A percentile compares a stretch with the other conserved stretches of the same genome.
Conservation (phyloP, 257 asterid species). For the Paulownia fortunei region DNA sequence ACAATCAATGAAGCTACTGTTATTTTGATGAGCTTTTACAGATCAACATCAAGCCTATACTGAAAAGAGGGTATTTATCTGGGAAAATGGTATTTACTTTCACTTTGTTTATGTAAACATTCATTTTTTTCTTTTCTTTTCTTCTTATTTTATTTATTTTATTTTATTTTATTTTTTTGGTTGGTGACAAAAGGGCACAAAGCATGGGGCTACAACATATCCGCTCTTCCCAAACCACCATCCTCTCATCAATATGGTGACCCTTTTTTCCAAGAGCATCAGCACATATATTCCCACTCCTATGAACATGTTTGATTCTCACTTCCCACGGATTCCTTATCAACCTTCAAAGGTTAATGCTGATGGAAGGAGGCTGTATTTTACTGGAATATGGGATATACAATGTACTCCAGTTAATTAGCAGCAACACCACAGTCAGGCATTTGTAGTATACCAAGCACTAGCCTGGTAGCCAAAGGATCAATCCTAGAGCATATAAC, state of each 20-base stretch:
- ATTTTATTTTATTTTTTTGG: too few relatives aligned
- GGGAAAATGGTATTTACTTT: slow-evolving; percentile 1
- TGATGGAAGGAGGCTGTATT: neutral
- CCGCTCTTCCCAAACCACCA: neutral
- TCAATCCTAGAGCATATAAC: slow-evolving; percentile 5
- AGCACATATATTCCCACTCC: neutral
- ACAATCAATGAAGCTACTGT: neutral
- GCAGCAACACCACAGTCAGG: neutral
- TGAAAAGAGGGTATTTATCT: neutral
- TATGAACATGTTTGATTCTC: neutral
- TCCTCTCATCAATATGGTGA: slow-evolving; percentile 1
- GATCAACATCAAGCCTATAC: neutral
- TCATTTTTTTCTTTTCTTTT: neutral
- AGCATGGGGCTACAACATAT: neutral
- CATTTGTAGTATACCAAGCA: neutral
- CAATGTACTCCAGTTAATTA: slow-evolving; percentile 2
- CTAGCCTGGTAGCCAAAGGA: neutral
- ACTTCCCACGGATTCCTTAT: neutral
- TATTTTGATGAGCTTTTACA: neutral
- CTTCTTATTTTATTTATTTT: too few relatives aligned
- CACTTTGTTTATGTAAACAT: neutral
- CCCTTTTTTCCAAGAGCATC: neutral
- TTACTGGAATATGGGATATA: neutral
- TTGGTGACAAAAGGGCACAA: neutral
- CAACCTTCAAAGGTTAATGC: slow-evolving; percentile 9